phyloP scores from a whole-genome alignment of 768 basidiomycete genomes.

The Suillus occidentalis region DNA sequence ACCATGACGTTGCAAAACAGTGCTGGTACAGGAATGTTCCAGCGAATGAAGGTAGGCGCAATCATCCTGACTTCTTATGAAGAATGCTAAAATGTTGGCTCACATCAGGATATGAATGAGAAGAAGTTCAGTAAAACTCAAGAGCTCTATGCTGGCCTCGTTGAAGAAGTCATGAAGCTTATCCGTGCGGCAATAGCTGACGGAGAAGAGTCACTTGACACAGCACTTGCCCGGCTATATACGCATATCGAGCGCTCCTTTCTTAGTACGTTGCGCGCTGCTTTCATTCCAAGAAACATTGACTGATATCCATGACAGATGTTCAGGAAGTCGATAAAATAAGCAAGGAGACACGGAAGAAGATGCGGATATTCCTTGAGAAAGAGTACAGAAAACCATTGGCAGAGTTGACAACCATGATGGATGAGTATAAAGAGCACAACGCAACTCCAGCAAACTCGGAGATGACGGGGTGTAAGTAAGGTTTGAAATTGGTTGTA shows the following conservation, averaged over 20 bases:
- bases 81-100: background rate
- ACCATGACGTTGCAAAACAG: background rate
- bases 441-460: background rate
- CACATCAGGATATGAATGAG: background rate
- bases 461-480: background rate
- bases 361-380: background rate
- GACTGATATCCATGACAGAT: background rate
- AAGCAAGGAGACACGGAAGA: background rate
- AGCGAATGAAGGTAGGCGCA: constrained; percentile 2
- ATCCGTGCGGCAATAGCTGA: background rate
- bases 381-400: background rate
- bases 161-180: background rate
- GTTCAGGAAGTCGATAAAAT: background rate
- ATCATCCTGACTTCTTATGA: background rate
- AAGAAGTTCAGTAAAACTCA: background rate
- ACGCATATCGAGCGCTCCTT: background rate
- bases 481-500: background rate
- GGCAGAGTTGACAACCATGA: background rate
- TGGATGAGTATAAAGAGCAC: background rate
- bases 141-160: background rate
- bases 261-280: background rate
- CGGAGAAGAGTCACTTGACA: background rate
- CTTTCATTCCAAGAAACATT: background rate
- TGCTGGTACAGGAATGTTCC: background rate
- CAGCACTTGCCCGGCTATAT: background rate